These are phyloP conservation scores for Phytophthora niederhauseri DNA, from an alignment of 352 stramenopile species.

Conservation along the genomic window DNA sequence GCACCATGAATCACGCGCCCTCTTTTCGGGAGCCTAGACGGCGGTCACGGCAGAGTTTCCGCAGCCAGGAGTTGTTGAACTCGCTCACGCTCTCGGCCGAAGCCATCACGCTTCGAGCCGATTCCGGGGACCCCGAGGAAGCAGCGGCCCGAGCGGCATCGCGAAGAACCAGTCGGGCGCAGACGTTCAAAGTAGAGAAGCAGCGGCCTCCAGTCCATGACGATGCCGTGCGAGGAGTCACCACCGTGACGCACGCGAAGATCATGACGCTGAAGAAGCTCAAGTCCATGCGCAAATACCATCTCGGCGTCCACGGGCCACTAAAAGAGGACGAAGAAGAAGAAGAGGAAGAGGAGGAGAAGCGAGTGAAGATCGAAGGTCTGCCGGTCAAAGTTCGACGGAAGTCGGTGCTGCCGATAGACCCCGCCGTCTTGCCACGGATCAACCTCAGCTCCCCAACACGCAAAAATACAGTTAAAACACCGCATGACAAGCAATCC, in stretches of 20 bases:
- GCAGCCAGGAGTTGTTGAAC: slow-evolving; percentile 38
- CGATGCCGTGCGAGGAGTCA: slow-evolving; percentile 9
- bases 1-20: slow-evolving; percentile 18
- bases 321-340: slow-evolving; percentile 14
- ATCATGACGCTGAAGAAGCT: slow-evolving; percentile 40
- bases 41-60: slow-evolving; percentile 29
- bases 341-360: slow-evolving; percentile 14
- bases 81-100: slow-evolving; percentile 41
- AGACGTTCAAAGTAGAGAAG: slow-evolving; percentile 3
- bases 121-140: slow-evolving; percentile 26
- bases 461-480: background rate
- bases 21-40: slow-evolving; percentile 13
- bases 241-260: slow-evolving; percentile 34
- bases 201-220: background rate
- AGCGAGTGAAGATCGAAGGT: background rate
- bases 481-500: slow-evolving; percentile 27
- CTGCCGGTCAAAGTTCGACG: slow-evolving; percentile 7
- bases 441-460: background rate
- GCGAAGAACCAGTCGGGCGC: slow-evolving; percentile 10
- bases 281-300: slow-evolving; percentile 27
- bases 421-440: slow-evolving; percentile 8
- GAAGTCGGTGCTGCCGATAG: slow-evolving; percentile 20
- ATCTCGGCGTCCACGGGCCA: slow-evolving; percentile 10
- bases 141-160: slow-evolving; percentile 20
- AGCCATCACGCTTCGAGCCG: slow-evolving; percentile 31